Evolutionary conservation across 257 asterid genomes (phyloP), one percentile per base, ranked within the genome.

Genomic region (Jasminum sambac): DNA sequence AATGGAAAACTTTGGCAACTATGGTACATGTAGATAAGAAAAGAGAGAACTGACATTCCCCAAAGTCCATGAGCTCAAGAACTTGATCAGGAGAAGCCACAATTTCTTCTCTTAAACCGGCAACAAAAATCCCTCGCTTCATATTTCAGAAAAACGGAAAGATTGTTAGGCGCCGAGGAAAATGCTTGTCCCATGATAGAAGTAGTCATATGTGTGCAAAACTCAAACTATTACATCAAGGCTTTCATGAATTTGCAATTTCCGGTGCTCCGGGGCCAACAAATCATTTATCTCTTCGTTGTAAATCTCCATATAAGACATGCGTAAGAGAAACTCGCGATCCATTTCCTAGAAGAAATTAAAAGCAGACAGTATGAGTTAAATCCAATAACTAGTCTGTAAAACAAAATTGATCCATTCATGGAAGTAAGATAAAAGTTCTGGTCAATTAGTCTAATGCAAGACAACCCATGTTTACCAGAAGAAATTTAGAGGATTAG

Each of bases 281-380:
- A 94, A 78, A 77, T 94, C 99, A 85, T 94, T 94, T 73, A 94
- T 88, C 73, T 94, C 99, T 84, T 94, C 99, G 59, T 94, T 94
- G 81, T 91, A 94, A 46, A 94, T 94, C 79, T 94, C 99, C 96
- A 94, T 84, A 63, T 94, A 91, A 14, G 99, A 94, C 99, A 94
- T 94, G n/a, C 99, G 92, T 30, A 94, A 60, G 43, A 94, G 96
- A 78, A 89, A 94, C 77, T 94, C 99, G 13, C 99, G 84, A 69
- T 83, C 89, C 66, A 67, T 72, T 74, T 86, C 96, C 99, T 90
- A 77, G 34, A 78, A 71, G 66, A 64, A 69, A 40, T 61, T 55
- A 24, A 16, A 41, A 66, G 70, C 14, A 71, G 72, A 74, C 37
- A 24, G 50, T 55, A 71, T 73, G 39, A 36, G 21, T 39, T 26